Evolutionary conservation across 2,329 filamentous ascomycete species (phyloP).

Genomic region (Xylariales sp.): DNA sequence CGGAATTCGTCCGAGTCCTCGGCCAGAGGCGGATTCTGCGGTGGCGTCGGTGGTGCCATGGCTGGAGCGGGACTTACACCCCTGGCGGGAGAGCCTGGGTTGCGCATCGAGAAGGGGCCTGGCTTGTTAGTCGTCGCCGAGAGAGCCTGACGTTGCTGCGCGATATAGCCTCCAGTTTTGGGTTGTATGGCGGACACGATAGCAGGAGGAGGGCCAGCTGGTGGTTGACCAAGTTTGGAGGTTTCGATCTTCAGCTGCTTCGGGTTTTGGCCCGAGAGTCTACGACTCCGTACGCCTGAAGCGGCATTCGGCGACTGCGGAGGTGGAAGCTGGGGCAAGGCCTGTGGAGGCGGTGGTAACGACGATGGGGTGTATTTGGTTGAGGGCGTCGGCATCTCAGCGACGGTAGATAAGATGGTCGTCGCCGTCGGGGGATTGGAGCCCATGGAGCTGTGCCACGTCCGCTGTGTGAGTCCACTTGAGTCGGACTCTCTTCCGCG

Average conservation of each 20-base stretch:
- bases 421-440: conserved; percentile 67
- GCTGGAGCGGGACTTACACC: conserved; percentile 16
- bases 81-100: conserved; percentile 29
- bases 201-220: conserved; percentile 18
- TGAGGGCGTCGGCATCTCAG: conserved; percentile 46
- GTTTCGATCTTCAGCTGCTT: conserved; percentile 92
- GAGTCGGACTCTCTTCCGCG: conserved; percentile 68
- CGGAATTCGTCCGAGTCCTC: conserved; percentile 31
- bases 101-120: conserved; percentile 26
- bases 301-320: conserved; percentile 28
- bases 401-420: conserved; percentile 66
- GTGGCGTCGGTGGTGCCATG: conserved; percentile 23
- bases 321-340: conserved; percentile 39
- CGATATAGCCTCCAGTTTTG: conserved; percentile 32
- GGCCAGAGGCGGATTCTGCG: conserved; percentile 23
- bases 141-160: conserved; percentile 37
- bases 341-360: conserved; percentile 46
- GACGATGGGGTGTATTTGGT: conserved; percentile 22
- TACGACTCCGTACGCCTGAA: conserved; percentile 62
- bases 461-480: conserved; percentile 70
- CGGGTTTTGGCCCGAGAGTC: conserved; percentile 73
- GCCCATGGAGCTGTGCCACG: conserved; percentile 74
- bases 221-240: conserved; percentile 26
- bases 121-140: conserved; percentile 31
- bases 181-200: conserved; percentile 19